Conservation (phyloP, 805 yeast genomes). For the Wickerhamiella occidentalis region DNA sequence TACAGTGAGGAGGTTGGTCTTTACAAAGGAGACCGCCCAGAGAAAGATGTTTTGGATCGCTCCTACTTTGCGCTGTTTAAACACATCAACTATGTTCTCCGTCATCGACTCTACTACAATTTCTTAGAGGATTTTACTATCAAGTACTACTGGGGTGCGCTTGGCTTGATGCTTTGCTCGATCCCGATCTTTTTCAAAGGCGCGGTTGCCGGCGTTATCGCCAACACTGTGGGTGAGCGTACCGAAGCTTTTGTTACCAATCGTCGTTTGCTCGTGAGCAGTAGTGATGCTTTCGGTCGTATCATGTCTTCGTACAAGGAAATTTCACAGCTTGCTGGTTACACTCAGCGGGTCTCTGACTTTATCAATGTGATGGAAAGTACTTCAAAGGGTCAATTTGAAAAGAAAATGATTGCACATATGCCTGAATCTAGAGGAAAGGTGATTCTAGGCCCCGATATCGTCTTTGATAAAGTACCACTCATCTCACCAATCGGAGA, state of each 20-base stretch:
- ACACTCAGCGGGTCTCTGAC: conserved; percentile 59
- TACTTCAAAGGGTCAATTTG: conserved; percentile 32
- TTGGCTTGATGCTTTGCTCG: conserved; percentile 77
- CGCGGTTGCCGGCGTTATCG: conserved; percentile 24
- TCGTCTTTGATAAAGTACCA: conserved; percentile 62
- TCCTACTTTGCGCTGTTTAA: conserved; percentile 71
- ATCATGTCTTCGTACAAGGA: conserved; percentile 75
- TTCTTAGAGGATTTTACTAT: conserved; percentile 79
- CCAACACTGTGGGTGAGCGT: conserved; percentile 13
- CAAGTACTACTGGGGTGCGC: conserved; percentile 92
- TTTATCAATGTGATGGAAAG: conserved; percentile 52
- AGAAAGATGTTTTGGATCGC: conserved; percentile 61
- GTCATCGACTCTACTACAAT: conserved; percentile 65
- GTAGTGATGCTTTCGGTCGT: conserved; percentile 80
- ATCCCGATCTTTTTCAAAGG: conserved; percentile 67
- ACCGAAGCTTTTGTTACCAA: conserved; percentile 55
- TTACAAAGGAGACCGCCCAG: conserved; percentile 68
- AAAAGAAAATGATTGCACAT: conserved; percentile 21
- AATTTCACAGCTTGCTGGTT: conserved; percentile 72
- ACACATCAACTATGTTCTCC: conserved; percentile 62
- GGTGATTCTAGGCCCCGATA: conserved; percentile 38
- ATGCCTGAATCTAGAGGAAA: conserved; percentile 8
- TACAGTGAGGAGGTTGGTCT: conserved; percentile 82
- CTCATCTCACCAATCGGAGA: conserved; percentile 78
- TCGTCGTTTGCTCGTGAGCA: conserved; percentile 67